Evolutionary conservation across 805 yeast genomes (phyloP), one percentile per base, ranked within the genome.

Genomic region (Pichia insulana): DNA sequence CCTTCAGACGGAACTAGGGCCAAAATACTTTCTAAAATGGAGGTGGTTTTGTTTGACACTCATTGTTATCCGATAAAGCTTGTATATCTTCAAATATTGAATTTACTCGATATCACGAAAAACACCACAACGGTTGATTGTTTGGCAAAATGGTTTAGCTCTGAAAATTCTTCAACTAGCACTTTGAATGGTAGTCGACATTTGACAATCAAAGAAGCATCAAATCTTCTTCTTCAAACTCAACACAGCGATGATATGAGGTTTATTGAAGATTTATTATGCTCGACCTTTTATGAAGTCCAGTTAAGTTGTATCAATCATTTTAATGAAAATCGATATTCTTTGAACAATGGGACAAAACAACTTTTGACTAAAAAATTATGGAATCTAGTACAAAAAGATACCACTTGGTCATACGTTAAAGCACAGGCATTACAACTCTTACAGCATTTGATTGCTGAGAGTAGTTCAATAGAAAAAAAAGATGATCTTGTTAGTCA

Each of bases 141-240:
- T 7, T 46, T 76, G 18, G 65, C 63, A 2, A 46, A 49, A 5
- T 67, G 68, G 53, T 68, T 74, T 33, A 43, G 65, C 4, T 37
- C 48, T 0, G 59, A 68, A n/a, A 56, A 57, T 37, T 37, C 50
- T 0, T 56, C 65, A 13, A 37, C 37, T 4, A 27, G 18, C 6
- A 50, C 54, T 18, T 50, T 70, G 15, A 68, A 74, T 54, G 83
- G 83, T 2, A 62, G 73, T 9, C 69, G 67, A 41, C 78, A 76
- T 46, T 53, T 77, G 16, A 65, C 74, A 15, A 40, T 74, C 20
- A 59, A 67, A 13, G 53, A 54, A 2, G 46, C 67, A 9, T 48
- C 58, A 8, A 37, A 44, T 2, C 38, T 71, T 4, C 48, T 75
- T 11, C 47, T 69, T 4, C 33, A 50, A 11, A 41, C 44, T 10